Evolutionary conservation across 805 yeast genomes (phyloP), one percentile per base, ranked within the genome.

Genomic region (Blastobotrys attinorum): DNA sequence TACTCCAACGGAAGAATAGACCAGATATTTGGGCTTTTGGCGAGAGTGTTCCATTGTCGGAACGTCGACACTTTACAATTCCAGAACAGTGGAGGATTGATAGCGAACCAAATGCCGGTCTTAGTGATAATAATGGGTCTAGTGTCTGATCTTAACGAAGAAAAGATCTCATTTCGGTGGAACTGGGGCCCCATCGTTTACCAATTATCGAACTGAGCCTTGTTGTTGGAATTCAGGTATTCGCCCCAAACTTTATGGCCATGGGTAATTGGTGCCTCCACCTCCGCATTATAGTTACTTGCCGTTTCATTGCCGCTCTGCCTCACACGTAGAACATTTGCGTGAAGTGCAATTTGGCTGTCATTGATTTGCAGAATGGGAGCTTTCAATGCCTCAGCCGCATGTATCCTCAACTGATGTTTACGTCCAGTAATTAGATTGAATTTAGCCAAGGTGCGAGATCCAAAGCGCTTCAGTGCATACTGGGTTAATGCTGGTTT

Each of bases 351-450:
- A 25, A 25, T 25, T 11, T 25, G 29, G 11, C 11, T 25, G 11
- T 7, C 29, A 25, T 11, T 25, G 10, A 25, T 7, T 25, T 25
- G 29, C 29, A 25, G 7, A 8, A 25, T 25, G 7, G 29, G 29
- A 7, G 10, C 10, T 11, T 11, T 11, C 10, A 50, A 34, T n/a
- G 40, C 49, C 22, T 37, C 36, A n/a, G 38, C 22, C 1, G 47
- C 22, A 40, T 50, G 53, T 22, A 29, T 20, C 21, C 55, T 33
- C 6, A 51, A 35, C 34, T 51, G 55, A 22, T 49, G 51, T 29
- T 51, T 51, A 8, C 55, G 37, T 4, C 55, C 55, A 2, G 55
- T 51, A 7, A 45, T n/a, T 4, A 45, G 49, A 16, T 43, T 35
- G 37, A 47, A 49, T 3, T 18, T 18, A 27, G 46, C 50, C 27